phyloP scores from a whole-genome alignment of 23 red algal genomes.

The Agarophyton chilense region DNA sequence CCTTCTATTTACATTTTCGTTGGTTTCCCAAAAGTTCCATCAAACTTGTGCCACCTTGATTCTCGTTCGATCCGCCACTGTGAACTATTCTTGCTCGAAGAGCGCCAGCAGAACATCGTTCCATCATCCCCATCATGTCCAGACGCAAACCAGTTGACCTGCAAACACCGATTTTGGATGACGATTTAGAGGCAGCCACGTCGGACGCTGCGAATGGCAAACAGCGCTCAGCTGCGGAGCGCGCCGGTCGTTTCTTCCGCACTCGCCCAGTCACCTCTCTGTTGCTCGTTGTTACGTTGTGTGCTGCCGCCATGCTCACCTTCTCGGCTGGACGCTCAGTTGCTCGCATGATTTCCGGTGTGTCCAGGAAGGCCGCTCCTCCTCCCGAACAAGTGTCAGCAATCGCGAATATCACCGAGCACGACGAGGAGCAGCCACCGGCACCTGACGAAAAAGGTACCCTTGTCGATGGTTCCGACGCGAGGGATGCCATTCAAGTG shows the following conservation, averaged over 20 bases:
- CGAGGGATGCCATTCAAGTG: conserved; percentile 3
- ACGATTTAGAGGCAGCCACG: conserved; percentile 1
- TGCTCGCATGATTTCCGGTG: conserved; percentile 24
- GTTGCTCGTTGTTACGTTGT: conserved; percentile 28
- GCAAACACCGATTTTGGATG: conserved; percentile 3
- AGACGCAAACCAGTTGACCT: conserved; percentile 29
- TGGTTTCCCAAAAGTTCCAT: too few species aligned
- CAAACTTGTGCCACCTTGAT: too few species aligned
- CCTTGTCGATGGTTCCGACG: conserved; percentile 48
- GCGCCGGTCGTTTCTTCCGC: conserved; percentile 45
- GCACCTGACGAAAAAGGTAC: conserved; percentile 36
- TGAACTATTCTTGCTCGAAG: too few species aligned
- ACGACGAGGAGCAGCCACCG: background rate
- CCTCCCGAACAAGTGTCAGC: background rate
- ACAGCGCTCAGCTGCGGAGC: conserved; percentile 33
- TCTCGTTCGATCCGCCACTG: too few species aligned
- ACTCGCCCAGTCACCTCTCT: conserved; percentile 54
- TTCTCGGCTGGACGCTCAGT: conserved; percentile 32
- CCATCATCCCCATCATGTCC: background rate
- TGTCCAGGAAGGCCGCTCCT: background rate
- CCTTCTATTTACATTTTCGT: too few species aligned
- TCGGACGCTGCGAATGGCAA: conserved; percentile 43
- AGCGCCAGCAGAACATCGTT: background rate
- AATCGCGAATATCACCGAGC: background rate
- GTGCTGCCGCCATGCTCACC: conserved; percentile 18